A percentile compares a stretch with the other conserved stretches of the same genome.
Evolutionary conservation across 1,284 basidiomycete genomes (phyloP).

Genomic region (Macrocystidia cucumis): DNA sequence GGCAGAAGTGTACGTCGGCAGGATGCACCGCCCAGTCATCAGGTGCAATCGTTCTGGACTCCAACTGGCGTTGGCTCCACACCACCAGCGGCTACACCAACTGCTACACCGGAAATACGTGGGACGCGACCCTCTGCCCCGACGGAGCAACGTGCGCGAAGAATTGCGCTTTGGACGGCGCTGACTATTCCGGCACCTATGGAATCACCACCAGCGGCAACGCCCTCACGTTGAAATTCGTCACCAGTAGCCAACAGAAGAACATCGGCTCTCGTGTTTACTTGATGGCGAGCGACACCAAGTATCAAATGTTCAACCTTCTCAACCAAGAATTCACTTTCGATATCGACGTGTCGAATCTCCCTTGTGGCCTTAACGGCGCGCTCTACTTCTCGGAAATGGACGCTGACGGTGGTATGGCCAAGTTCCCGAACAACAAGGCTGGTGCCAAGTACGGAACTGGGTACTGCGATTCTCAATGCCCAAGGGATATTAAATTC

Average conservation of each 20-base stretch:
- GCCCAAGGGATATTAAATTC: constrained; percentile 50
- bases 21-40: constrained; percentile 24
- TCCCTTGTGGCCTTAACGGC: constrained; percentile 50
- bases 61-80: constrained; percentile 50
- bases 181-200: constrained; percentile 40
- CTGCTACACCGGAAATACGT: constrained; percentile 49
- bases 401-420: constrained; percentile 47
- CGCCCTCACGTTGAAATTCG: constrained; percentile 43
- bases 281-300: constrained; percentile 34
- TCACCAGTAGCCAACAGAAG: constrained; percentile 25
- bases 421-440: constrained; percentile 42
- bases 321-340: constrained; percentile 50
- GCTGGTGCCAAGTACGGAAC: constrained; percentile 51
- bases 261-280: constrained; percentile 53
- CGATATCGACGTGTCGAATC: constrained; percentile 47
- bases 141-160: constrained; percentile 35
- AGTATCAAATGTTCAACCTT: constrained; percentile 46
- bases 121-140: constrained; percentile 41
- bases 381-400: constrained; percentile 42
- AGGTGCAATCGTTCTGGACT: constrained; percentile 34
- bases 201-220: constrained; percentile 38
- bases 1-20: constrained; percentile 33
- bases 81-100: constrained; percentile 33
- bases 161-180: constrained; percentile 53
- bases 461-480: constrained; percentile 52